Evolutionary conservation across 2,329 filamentous ascomycete species (phyloP).

Genomic region (Penicillium aurantiogriseum): DNA sequence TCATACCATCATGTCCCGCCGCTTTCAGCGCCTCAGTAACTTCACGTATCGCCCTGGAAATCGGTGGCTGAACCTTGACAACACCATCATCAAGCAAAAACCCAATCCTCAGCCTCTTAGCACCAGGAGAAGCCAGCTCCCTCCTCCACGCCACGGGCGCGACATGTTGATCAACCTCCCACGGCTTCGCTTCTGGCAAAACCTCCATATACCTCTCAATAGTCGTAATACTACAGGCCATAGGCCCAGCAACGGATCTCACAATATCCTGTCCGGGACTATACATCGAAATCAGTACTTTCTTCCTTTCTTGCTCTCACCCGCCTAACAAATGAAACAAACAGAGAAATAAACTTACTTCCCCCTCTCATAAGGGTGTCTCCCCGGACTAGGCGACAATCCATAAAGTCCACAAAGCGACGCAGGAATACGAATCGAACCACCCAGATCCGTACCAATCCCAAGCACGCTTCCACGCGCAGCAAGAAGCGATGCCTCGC

Average conservation of each 20-base stretch:
- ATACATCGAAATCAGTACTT: not conserved
- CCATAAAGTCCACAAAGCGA: slow-evolving; percentile 57
- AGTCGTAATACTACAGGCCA: slow-evolving; percentile 26
- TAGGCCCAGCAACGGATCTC: slow-evolving; percentile 30
- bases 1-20: slow-evolving; percentile 55
- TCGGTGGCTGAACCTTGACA: slow-evolving; percentile 60
- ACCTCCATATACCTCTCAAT: slow-evolving; percentile 36
- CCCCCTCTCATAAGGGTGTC: slow-evolving; percentile 38
- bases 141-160: slow-evolving; percentile 40
- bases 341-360: slow-evolving; percentile 29
- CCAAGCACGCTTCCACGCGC: slow-evolving; percentile 52
- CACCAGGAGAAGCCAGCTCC: slow-evolving; percentile 19
- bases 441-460: slow-evolving; percentile 55
- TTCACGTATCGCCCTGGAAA: slow-evolving; percentile 54
- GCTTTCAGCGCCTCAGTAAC: slow-evolving; percentile 57
- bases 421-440: slow-evolving; percentile 55
- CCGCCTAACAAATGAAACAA: not conserved
- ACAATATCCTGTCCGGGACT: slow-evolving; percentile 31
- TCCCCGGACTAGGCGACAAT: slow-evolving; percentile 40
- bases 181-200: slow-evolving; percentile 36
- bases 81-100: slow-evolving; percentile 60
- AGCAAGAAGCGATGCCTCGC: slow-evolving; percentile 53
- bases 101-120: slow-evolving; percentile 58
- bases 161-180: slow-evolving; percentile 39
- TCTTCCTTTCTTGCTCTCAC: no score